Evolutionary conservation across 2,329 filamentous ascomycete genomes (phyloP).

Genomic region (Fusarium lyarnte): DNA sequence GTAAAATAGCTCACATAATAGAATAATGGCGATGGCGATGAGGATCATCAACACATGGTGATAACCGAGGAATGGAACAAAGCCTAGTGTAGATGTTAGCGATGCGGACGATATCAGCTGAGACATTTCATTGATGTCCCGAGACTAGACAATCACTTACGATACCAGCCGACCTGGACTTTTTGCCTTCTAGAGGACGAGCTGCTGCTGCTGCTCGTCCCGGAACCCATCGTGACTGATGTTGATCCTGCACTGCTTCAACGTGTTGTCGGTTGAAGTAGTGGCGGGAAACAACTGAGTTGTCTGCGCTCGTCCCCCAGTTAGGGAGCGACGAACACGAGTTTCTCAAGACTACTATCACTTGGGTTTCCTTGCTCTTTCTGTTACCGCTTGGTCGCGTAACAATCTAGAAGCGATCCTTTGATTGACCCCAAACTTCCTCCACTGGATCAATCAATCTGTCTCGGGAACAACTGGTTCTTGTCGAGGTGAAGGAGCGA

Average conservation of each 20-base stretch:
- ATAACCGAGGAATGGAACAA: conserved; percentile 75
- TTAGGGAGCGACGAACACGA: conserved; percentile 37
- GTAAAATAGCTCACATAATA: conserved; percentile 78
- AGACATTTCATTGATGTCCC: conserved; percentile 29
- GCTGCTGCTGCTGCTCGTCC: conserved; percentile 40
- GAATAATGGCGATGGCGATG: conserved; percentile 91
- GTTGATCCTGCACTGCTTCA: conserved; percentile 32
- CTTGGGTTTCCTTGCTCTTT: conserved; percentile 26
- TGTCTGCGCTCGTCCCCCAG: conserved; percentile 39
- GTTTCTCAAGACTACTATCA: conserved; percentile 18
- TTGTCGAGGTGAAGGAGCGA: conserved; percentile 1
- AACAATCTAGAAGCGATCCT: conserved; percentile 1
- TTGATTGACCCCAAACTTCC: not conserved
- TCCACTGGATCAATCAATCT: conserved; percentile 22
- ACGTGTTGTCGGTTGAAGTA: conserved; percentile 8
- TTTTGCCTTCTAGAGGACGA: conserved; percentile 45
- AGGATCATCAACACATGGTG: conserved; percentile 97
- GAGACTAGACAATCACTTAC: conserved; percentile 48
- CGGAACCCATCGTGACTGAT: conserved; percentile 38
- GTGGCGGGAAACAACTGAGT: conserved; percentile 21
- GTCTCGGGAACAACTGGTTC: conserved; percentile 29
- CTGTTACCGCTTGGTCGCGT: conserved; percentile 12
- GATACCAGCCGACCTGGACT: conserved; percentile 61
- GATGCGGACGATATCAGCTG: not conserved
- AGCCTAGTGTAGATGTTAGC: conserved; percentile 57